Conservation (phyloP, 2,329 filamentous ascomycete genomes). For the Colletotrichum filicis region DNA sequence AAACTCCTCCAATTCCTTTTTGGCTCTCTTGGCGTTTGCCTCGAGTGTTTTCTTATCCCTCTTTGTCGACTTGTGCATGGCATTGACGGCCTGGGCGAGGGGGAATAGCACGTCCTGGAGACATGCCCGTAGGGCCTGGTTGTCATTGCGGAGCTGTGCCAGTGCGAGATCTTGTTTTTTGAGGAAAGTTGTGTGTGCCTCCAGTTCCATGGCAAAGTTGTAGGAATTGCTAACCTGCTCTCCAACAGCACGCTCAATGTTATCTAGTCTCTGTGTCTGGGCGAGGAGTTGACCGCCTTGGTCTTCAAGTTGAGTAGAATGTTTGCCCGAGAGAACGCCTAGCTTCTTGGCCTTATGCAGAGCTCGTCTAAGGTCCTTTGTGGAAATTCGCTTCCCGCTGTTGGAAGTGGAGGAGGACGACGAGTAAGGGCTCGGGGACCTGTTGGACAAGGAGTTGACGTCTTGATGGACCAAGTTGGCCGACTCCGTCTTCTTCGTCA, state of each 20-base stretch:
- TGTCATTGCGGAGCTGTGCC: not conserved
- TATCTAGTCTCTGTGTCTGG: not conserved
- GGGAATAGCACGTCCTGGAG: not conserved
- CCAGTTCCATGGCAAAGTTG: not conserved
- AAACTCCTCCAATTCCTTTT: not conserved
- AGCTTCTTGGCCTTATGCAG: not conserved
- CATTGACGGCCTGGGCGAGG: not conserved
- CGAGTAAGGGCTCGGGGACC: not conserved
- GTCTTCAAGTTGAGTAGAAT: not conserved
- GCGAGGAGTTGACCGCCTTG: not conserved
- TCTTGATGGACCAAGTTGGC: not conserved
- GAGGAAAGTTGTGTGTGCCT: not conserved
- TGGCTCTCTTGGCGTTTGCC: not conserved
- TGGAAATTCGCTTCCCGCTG: not conserved
- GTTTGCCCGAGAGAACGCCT: not conserved
- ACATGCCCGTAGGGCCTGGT: not conserved
- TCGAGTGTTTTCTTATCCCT: not conserved
- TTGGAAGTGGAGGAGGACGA: too few species aligned
- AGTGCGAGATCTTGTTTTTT: not conserved
- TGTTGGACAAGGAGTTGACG: not conserved
- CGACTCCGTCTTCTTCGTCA: not conserved
- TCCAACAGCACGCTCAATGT: not conserved
- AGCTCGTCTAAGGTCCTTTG: not conserved
- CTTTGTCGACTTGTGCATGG: not conserved
- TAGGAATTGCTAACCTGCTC: not conserved